Conservation (phyloP, 345 rosid genomes). For the Raphanus sativus region DNA sequence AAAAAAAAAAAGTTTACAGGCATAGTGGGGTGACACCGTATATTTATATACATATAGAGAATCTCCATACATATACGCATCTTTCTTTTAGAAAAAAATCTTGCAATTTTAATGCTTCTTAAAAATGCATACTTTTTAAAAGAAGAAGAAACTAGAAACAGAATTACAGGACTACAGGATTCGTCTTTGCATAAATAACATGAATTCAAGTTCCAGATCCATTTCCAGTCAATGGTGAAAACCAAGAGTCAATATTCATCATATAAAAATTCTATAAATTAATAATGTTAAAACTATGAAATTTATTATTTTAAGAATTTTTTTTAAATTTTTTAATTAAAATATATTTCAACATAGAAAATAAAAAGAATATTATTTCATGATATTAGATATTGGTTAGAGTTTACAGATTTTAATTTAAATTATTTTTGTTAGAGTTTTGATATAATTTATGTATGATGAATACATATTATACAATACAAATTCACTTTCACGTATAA, state of each 20-base stretch:
- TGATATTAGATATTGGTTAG: too few relatives aligned
- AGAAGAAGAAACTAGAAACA: neutral
- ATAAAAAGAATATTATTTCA: too few relatives aligned
- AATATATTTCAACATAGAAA: too few relatives aligned
- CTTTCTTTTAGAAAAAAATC: neutral
- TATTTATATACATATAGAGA: neutral
- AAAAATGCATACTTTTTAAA: slow-evolving; percentile 4
- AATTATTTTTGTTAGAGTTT: too few relatives aligned
- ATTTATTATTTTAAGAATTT: too few relatives aligned
- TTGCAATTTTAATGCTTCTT: neutral
- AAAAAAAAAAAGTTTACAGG: too few relatives aligned
- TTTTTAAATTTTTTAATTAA: too few relatives aligned
- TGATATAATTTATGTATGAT: too few relatives aligned
- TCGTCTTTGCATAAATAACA: slow-evolving; percentile 8
- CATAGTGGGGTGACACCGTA: neutral
- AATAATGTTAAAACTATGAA: too few relatives aligned
- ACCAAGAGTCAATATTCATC: slow-evolving; percentile 3
- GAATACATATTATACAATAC: too few relatives aligned
- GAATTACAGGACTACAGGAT: neutral
- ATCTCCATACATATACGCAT: neutral
- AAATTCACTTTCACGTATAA: too few relatives aligned
- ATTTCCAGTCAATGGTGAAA: neutral
- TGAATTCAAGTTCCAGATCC: neutral
- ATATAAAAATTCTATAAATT: neutral
- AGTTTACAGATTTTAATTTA: too few relatives aligned